A percentile compares a stretch with the other conserved stretches of the same genome.
Conservation (phyloP, 169 alveolate species). For the Eimeria praecox region DNA sequence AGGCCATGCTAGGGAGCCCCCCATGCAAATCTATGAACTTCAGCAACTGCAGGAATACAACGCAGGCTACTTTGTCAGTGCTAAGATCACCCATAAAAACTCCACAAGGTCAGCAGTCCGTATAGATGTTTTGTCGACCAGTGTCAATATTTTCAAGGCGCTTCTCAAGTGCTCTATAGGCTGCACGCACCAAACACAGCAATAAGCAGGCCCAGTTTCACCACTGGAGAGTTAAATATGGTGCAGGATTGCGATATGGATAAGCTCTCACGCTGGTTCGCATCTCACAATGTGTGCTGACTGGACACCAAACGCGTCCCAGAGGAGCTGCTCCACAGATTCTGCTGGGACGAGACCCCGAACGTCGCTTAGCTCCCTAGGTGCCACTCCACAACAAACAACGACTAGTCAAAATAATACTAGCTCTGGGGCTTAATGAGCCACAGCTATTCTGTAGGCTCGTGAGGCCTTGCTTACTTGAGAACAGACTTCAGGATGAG, state of each 20-base stretch:
- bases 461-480: slow-evolving; percentile 3
- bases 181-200: slow-evolving; percentile 3
- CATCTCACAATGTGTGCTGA: slow-evolving; percentile 59
- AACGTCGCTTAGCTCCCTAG: slow-evolving; percentile 60
- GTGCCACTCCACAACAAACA: slow-evolving; percentile 38
- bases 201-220: neutral
- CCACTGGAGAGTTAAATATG: neutral
- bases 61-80: neutral
- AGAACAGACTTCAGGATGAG: slow-evolving; percentile 47
- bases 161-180: slow-evolving; percentile 71
- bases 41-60: neutral
- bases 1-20: neutral
- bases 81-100: slow-evolving; percentile 40
- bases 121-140: slow-evolving; percentile 46
- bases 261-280: neutral
- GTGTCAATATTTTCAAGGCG: slow-evolving; percentile 62
- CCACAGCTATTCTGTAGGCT: neutral
- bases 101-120: slow-evolving; percentile 62
- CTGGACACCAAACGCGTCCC: slow-evolving; percentile 60
- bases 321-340: slow-evolving; percentile 66
- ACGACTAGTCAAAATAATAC: neutral
- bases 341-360: slow-evolving; percentile 68
- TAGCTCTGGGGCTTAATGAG: neutral
- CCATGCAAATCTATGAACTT: neutral
- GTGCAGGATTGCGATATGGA: neutral